Evolutionary conservation across 2,329 filamentous ascomycete species (phyloP).

Genomic region (Botrytis pseudocinerea): DNA sequence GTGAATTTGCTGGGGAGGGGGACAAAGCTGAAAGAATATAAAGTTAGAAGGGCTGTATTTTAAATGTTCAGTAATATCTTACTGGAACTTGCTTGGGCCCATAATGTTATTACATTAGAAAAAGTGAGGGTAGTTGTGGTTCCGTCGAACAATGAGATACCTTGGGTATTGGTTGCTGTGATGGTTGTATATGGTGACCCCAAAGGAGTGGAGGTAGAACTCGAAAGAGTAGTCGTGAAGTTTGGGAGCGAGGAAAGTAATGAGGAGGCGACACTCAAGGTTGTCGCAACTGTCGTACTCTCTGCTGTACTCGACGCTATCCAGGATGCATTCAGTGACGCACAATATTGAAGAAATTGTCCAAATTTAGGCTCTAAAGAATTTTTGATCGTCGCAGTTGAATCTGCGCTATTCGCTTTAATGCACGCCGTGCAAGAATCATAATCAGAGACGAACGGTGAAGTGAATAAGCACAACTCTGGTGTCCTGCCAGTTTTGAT

Average conservation of each 20-base stretch:
- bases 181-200: slow-evolving; percentile 1
- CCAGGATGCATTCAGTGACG: neutral
- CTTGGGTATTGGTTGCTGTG: neutral
- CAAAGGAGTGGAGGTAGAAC: no score
- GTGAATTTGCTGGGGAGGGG: neutral
- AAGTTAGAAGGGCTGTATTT: neutral
- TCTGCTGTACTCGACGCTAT: neutral
- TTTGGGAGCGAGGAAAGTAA: neutral
- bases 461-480: neutral
- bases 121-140: neutral
- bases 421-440: neutral
- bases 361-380: neutral
- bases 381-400: no score
- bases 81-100: neutral
- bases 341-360: neutral
- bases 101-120: neutral
- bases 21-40: neutral
- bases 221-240: neutral
- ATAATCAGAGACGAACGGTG: neutral
- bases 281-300: neutral
- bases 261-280: neutral
- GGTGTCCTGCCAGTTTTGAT: neutral
- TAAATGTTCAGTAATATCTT: neutral
- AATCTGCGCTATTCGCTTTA: neutral
- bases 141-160: neutral